Evolutionary conservation across 1,284 basidiomycete species (phyloP).

Genomic region (Phellopilus nigrolimitatus): DNA sequence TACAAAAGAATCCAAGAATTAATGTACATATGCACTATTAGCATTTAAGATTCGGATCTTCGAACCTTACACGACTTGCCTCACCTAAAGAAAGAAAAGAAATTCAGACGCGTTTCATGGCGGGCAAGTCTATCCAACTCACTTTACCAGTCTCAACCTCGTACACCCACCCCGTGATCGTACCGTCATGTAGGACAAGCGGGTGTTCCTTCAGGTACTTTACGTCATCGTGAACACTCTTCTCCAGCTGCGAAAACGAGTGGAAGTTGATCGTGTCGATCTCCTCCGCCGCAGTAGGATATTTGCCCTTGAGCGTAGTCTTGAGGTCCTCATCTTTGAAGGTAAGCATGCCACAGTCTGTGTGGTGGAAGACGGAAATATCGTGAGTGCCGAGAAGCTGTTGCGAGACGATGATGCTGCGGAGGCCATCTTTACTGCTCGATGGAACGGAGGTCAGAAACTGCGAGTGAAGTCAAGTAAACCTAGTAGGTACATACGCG

Average conservation of each 20-base stretch:
- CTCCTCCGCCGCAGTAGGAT: slow-evolving; percentile 36
- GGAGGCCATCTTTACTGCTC: slow-evolving; percentile 53
- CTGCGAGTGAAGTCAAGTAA: background rate
- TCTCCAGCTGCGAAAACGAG: slow-evolving; percentile 49
- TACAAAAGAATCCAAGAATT: background rate
- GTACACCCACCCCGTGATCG: slow-evolving; percentile 62
- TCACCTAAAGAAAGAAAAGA: slow-evolving; percentile 2
- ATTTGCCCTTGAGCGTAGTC: slow-evolving; percentile 43
- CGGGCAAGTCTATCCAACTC: background rate
- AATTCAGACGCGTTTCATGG: background rate
- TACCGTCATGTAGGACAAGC: slow-evolving; percentile 48
- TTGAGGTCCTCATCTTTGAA: slow-evolving; percentile 51
- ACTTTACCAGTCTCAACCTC: slow-evolving; percentile 60
- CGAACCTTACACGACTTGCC: slow-evolving; percentile 6
- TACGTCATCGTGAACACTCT: slow-evolving; percentile 54
- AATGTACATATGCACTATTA: background rate
- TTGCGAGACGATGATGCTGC: slow-evolving; percentile 64
- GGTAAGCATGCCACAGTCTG: slow-evolving; percentile 63
- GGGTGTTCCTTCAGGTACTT: slow-evolving; percentile 50
- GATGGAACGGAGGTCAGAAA: slow-evolving; percentile 7
- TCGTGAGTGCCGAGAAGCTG: slow-evolving; percentile 62
- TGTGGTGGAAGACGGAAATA: slow-evolving; percentile 63
- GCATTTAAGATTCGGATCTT: too few species aligned
- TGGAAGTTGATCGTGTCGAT: slow-evolving; percentile 55
- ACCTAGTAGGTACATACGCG: slow-evolving; percentile 43